Conservation (phyloP, 2,329 filamentous ascomycete genomes). For the Mariannaea sp. region DNA sequence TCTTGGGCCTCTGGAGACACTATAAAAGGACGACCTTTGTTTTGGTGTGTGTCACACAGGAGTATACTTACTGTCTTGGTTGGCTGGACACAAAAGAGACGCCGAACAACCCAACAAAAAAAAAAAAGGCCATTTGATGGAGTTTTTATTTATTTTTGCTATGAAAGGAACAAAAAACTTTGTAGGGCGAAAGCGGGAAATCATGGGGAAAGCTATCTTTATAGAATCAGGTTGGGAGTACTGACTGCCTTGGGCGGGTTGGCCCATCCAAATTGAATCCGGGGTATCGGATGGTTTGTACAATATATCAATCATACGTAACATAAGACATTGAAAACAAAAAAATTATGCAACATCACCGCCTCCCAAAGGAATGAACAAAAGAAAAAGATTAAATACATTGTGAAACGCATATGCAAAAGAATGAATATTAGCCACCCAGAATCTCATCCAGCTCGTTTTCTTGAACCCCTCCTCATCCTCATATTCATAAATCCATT, state of each 20-base stretch:
- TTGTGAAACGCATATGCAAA: conserved; percentile 26
- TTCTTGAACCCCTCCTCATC: conserved; percentile 18
- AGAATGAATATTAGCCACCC: conserved; percentile 24
- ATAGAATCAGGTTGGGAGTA: conserved; percentile 1
- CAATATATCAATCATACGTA: conserved; percentile 12
- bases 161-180: neutral
- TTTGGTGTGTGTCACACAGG: conserved; percentile 1
- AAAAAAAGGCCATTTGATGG: too few relatives aligned
- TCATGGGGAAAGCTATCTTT: neutral
- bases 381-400: conserved; percentile 7
- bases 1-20: neutral
- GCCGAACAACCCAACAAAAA: too few relatives aligned
- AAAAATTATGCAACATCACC: conserved; percentile 11
- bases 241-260: neutral
- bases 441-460: conserved; percentile 32
- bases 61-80: neutral
- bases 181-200: neutral
- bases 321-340: conserved; percentile 4
- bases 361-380: conserved; percentile 2
- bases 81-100: neutral
- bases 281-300: conserved; percentile 4
- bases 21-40: neutral
- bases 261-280: conserved; percentile 4
- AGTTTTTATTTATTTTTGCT: neutral
- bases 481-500: conserved; percentile 14